Evolutionary conservation across 2,329 filamentous ascomycete genomes (phyloP).

Genomic region (Trichoderma oligosporum): DNA sequence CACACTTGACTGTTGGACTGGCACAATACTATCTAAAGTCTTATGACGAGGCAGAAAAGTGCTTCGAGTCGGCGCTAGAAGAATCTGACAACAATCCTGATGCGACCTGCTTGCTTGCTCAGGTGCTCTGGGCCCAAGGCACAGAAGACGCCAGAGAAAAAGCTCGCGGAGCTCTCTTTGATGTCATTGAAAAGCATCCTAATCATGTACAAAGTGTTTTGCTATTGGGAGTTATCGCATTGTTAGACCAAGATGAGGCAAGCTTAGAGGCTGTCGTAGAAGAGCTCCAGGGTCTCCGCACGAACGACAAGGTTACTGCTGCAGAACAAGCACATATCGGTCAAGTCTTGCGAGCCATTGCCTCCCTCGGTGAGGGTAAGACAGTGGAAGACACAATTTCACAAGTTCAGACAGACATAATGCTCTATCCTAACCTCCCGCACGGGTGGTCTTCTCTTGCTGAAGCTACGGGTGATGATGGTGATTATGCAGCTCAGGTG

Average conservation of each 20-base stretch:
- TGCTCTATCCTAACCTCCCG: constrained; percentile 75
- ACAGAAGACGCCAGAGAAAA: constrained; percentile 68
- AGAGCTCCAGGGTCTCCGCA: constrained; percentile 71
- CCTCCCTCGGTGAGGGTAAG: constrained; percentile 51
- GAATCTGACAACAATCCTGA: constrained; percentile 76
- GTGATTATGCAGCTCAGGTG: constrained; percentile 63
- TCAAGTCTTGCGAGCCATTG: constrained; percentile 71
- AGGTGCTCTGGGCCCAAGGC: constrained; percentile 90
- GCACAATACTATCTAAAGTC: constrained; percentile 69
- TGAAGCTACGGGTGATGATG: constrained; percentile 30
- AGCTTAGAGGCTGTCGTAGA: constrained; percentile 75
- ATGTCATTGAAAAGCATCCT: constrained; percentile 68
- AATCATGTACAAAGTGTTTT: constrained; percentile 76
- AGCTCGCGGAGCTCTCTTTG: constrained; percentile 76
- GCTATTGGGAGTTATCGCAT: constrained; percentile 77
- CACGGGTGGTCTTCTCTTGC: constrained; percentile 78
- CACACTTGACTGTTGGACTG: constrained; percentile 80
- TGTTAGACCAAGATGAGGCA: constrained; percentile 75
- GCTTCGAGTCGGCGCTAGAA: constrained; percentile 74
- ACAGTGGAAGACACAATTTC: constrained; percentile 51
- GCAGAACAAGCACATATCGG: constrained; percentile 67
- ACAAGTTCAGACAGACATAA: constrained; percentile 71
- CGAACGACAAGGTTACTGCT: constrained; percentile 58
- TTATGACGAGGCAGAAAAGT: constrained; percentile 66
- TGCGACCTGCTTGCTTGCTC: constrained; percentile 79